Percentiles rank a stretch among this genome's conserved stretches.
Evolutionary conservation across 192 early-diverging fungal species (phyloP).

Genomic region (Pilaira anomala): DNA sequence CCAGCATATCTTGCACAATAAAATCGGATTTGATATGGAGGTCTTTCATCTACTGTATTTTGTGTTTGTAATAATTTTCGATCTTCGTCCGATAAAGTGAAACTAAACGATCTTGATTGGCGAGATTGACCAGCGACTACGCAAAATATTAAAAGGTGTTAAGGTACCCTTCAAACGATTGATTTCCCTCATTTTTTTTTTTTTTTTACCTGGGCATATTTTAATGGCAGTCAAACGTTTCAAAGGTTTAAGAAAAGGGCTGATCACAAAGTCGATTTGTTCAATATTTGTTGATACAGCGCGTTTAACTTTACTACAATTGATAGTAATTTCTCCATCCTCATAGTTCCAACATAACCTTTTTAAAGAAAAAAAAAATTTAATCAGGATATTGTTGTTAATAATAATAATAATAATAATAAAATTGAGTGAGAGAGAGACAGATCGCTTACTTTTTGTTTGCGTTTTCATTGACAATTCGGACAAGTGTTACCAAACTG

Average conservation of each 20-base stretch:
- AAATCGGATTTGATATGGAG: conserved; percentile 4
- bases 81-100: conserved; percentile 5
- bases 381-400: no score
- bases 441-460: background rate
- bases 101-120: background rate
- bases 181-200: background rate
- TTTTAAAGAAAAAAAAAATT: background rate
- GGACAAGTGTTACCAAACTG: background rate
- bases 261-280: background rate
- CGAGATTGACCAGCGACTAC: background rate
- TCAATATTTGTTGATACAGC: background rate
- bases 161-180: background rate
- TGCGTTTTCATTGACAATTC: background rate
- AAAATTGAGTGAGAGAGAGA: background rate
- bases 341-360: background rate
- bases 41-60: background rate
- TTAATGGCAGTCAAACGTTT: background rate
- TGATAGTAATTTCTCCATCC: background rate
- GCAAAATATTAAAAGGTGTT: background rate
- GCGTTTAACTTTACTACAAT: background rate
- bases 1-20: background rate
- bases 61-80: background rate
- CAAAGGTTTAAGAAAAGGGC: background rate
- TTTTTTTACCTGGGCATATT: background rate
- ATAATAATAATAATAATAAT: background rate